A percentile compares a stretch with the other conserved stretches of the same genome.
phyloP scores from a whole-genome alignment of 306 rosid species.

The Acacia acuminata region DNA sequence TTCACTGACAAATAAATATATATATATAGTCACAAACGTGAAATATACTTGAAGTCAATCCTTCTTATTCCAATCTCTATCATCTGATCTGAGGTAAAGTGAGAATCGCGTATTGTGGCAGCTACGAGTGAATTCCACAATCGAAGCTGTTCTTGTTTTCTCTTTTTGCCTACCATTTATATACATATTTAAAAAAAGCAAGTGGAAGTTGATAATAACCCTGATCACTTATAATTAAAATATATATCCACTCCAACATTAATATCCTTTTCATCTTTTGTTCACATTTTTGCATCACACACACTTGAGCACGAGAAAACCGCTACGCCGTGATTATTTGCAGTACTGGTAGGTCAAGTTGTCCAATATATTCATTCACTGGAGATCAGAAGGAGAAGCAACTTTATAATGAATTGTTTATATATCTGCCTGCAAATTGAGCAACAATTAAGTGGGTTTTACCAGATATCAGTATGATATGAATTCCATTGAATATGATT shows the following conservation, averaged over 20 bases:
- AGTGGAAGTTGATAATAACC: slow-evolving; percentile 34
- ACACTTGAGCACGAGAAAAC: slow-evolving; percentile 28
- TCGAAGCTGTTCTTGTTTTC: background rate
- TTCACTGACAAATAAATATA: background rate
- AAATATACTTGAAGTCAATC: slow-evolving; percentile 12
- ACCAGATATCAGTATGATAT: background rate
- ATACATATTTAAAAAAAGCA: slow-evolving; percentile 3
- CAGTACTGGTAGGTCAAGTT: slow-evolving; percentile 35
- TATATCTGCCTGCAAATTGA: background rate
- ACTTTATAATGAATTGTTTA: background rate
- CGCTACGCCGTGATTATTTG: slow-evolving; percentile 31
- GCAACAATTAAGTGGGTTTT: background rate
- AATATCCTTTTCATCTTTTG: slow-evolving; percentile 22
- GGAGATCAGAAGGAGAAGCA: slow-evolving; percentile 1
- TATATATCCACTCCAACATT: background rate
- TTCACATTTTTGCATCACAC: background rate
- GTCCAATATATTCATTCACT: slow-evolving; percentile 11
- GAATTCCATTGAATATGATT: background rate
- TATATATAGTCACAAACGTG: slow-evolving; percentile 7
- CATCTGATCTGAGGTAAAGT: background rate
- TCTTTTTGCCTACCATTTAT: slow-evolving; percentile 42
- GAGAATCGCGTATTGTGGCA: slow-evolving; percentile 18
- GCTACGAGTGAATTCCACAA: slow-evolving; percentile 10
- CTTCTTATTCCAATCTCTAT: background rate
- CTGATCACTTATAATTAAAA: background rate